These are phyloP conservation scores for Rubia tinctorum DNA, from an alignment of 305 asterid species.

Conservation along the genomic window DNA sequence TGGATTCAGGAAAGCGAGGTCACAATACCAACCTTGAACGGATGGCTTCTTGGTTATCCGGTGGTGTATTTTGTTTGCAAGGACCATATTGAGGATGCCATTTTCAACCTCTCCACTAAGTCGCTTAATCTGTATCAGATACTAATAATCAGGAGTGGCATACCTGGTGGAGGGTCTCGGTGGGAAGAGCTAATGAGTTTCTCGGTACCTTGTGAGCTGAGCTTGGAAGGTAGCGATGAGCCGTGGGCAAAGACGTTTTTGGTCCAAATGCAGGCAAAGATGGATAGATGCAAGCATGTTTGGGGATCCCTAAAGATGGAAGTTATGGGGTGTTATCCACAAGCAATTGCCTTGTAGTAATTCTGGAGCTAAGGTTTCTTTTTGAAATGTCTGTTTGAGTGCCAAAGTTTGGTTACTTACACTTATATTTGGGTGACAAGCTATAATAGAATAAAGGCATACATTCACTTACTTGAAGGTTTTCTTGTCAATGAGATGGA, in stretches of 20 bases:
- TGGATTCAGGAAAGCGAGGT: constrained; percentile 63
- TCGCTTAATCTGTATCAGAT: constrained; percentile 75
- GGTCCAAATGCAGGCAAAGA: constrained; percentile 34
- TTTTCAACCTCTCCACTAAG: constrained; percentile 73
- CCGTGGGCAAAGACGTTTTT: constrained; percentile 75
- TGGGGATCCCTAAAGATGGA: constrained; percentile 79
- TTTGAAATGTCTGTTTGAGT: not conserved
- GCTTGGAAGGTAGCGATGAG: constrained; percentile 62
- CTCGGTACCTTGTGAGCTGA: constrained; percentile 77
- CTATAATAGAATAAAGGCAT: not conserved
- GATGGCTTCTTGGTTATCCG: constrained; percentile 98
- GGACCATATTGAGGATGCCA: constrained; percentile 66
- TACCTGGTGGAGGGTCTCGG: constrained; percentile 41
- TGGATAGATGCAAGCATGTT: constrained; percentile 58
- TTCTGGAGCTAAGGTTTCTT: not conserved
- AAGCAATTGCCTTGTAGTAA: constrained; percentile 63
- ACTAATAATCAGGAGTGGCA: constrained; percentile 50
- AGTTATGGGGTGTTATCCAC: constrained; percentile 67
- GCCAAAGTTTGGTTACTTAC: not conserved
- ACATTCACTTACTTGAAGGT: not conserved
- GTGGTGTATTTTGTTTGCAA: constrained; percentile 67
- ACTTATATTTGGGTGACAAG: not conserved
- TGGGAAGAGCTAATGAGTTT: constrained; percentile 84
- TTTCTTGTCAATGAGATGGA: not conserved
- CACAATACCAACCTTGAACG: constrained; percentile 76